Percentiles rank a stretch among this genome's conserved stretches.
phyloP scores from a whole-genome alignment of 2,329 filamentous ascomycete genomes.

The Fusarium sacchari region DNA sequence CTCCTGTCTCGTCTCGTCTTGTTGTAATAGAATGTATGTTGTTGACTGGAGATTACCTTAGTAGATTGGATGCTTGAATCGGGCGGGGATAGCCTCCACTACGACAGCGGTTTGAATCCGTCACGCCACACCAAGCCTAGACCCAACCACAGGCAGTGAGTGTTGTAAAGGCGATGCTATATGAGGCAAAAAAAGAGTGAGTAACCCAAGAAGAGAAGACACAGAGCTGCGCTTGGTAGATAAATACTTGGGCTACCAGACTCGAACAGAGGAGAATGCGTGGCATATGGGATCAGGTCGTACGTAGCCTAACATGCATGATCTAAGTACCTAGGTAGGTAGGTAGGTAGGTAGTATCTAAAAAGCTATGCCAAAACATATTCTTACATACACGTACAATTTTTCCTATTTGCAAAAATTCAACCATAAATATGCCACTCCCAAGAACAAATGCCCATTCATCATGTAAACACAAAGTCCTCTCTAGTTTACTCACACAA shows the following conservation, averaged over 20 bases:
- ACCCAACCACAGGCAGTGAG: not conserved
- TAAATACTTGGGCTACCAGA: not conserved
- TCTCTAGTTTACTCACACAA: constrained; percentile 3
- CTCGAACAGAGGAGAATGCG: not conserved
- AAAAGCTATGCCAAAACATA: not conserved
- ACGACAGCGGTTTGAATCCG: not conserved
- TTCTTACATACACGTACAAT: not conserved
- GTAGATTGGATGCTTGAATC: not conserved
- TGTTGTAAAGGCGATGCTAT: not conserved
- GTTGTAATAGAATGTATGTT: not conserved
- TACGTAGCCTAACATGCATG: not conserved
- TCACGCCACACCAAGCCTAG: not conserved
- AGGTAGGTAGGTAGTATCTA: not conserved
- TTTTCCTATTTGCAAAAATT: not conserved
- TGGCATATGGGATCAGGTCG: not conserved
- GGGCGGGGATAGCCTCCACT: not conserved
- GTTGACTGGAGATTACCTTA: not conserved
- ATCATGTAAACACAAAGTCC: not conserved
- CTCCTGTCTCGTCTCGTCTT: not conserved
- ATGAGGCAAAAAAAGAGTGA: not conserved
- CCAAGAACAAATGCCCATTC: constrained; percentile 7
- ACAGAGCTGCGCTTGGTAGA: not conserved
- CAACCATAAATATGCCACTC: not conserved
- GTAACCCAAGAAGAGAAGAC: not conserved
- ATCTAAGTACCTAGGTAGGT: too few species aligned